These are phyloP conservation scores for Ophiostoma tasmaniense DNA, from an alignment of 2,329 filamentous ascomycete genomes.

Conservation along the genomic window DNA sequence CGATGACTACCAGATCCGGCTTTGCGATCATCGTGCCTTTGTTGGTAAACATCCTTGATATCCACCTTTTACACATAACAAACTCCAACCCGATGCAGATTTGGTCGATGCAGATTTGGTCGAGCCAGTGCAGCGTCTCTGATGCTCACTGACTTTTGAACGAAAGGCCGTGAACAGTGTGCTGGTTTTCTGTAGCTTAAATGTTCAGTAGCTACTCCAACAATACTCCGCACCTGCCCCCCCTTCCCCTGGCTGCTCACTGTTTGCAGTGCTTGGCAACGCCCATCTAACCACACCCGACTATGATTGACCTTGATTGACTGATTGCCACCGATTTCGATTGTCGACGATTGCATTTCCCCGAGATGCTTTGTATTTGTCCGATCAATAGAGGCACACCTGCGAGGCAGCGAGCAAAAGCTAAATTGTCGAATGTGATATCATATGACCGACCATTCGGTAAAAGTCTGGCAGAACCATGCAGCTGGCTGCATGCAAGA, in stretches of 20 bases:
- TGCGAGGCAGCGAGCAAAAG: background rate
- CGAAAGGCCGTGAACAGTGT: background rate
- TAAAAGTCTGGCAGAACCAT: background rate
- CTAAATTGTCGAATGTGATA: background rate
- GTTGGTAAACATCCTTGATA: background rate
- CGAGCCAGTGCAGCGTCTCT: background rate
- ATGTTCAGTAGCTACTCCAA: background rate
- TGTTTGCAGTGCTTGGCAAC: background rate
- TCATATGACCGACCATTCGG: background rate
- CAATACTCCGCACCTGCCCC: background rate
- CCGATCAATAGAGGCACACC: background rate
- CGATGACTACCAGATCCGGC: background rate
- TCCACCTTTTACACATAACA: background rate
- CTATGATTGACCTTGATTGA: background rate
- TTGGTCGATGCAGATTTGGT: too few relatives aligned
- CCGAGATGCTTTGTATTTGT: background rate
- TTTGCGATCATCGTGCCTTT: background rate
- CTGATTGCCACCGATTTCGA: background rate
- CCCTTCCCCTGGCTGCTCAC: background rate
- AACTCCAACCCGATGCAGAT: background rate
- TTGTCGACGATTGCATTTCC: background rate
- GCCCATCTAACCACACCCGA: background rate
- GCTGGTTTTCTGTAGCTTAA: background rate
- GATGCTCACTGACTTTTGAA: background rate
- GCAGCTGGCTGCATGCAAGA: background rate